Conservation (phyloP, 148 eudicot species). For the Pharnaceum exiguum region DNA sequence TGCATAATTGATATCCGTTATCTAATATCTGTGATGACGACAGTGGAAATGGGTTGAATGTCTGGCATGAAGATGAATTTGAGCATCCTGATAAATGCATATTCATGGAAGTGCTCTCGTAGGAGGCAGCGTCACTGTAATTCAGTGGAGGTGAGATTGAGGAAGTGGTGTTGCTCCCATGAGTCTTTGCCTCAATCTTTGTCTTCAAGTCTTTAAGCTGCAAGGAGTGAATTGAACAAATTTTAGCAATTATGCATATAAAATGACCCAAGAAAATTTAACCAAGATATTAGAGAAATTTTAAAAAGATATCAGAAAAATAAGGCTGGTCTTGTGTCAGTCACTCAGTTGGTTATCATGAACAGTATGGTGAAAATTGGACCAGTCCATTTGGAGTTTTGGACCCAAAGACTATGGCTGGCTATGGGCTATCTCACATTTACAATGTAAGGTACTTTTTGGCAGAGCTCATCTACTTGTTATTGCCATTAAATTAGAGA, state of each 20-base stretch:
- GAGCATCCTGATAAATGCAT: conserved; percentile 2
- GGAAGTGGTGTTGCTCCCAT: conserved; percentile 17
- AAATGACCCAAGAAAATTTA: too few relatives aligned
- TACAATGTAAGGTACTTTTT: too few relatives aligned
- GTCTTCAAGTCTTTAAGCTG: conserved; percentile 70
- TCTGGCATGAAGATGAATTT: conserved; percentile 9
- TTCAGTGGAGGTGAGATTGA: conserved; percentile 11
- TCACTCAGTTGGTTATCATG: too few relatives aligned
- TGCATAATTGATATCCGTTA: conserved; percentile 20
- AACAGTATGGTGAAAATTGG: too few relatives aligned
- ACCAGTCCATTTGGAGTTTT: too few relatives aligned
- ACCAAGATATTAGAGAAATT: too few relatives aligned
- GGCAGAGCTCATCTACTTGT: conserved; percentile 13
- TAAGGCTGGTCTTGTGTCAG: too few relatives aligned
- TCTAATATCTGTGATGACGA: conserved; percentile 13
- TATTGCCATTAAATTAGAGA: conserved; percentile 4
- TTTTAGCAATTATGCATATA: too few relatives aligned
- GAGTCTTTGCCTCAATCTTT: conserved; percentile 36
- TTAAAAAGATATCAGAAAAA: too few relatives aligned
- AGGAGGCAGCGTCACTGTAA: neutral
- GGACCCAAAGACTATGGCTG: too few relatives aligned
- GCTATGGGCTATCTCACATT: too few relatives aligned
- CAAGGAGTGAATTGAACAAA: neutral
- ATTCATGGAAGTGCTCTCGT: conserved; percentile 2
- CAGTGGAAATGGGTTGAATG: conserved; percentile 20